Evolutionary conservation across 495 filamentous ascomycete genomes (phyloP).

Genomic region (Daldinia bambusicola): DNA sequence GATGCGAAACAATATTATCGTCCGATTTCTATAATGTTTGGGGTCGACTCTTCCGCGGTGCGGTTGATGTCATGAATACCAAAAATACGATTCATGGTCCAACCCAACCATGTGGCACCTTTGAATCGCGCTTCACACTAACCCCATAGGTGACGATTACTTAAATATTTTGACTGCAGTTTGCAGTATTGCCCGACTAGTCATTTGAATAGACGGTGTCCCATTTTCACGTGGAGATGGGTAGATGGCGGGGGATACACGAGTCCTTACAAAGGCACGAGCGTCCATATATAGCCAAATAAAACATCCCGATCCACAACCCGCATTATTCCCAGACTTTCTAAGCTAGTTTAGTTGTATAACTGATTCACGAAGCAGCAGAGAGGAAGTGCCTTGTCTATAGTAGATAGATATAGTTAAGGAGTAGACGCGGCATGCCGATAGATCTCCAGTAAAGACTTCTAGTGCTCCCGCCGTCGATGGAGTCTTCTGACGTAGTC

Average conservation of each 20-base stretch:
- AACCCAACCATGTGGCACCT: constrained; percentile 6
- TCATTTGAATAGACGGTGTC: background rate
- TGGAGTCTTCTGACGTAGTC: background rate
- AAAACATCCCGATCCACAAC: background rate
- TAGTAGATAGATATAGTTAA: constrained; percentile 3
- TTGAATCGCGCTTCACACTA: constrained; percentile 25
- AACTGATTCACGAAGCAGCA: constrained; percentile 19
- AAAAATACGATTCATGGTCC: constrained; percentile 24
- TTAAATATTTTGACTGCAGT: background rate
- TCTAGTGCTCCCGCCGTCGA: background rate
- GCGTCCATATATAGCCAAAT: background rate
- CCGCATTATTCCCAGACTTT: background rate
- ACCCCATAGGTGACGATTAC: constrained; percentile 23
- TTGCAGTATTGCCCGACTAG: background rate
- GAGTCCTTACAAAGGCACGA: background rate
- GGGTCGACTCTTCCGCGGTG: background rate
- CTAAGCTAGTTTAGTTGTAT: background rate
- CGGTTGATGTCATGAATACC: constrained; percentile 28
- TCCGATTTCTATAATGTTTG: background rate
- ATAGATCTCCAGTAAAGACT: background rate
- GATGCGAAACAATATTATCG: background rate
- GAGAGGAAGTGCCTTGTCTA: background rate
- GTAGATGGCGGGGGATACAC: constrained; percentile 5
- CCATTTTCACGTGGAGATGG: background rate
- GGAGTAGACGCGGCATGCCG: background rate